Percentiles rank a stretch among this genome's conserved stretches.
Conservation (phyloP, 1,284 basidiomycete species). For the Cryptococcus amylolentus region DNA sequence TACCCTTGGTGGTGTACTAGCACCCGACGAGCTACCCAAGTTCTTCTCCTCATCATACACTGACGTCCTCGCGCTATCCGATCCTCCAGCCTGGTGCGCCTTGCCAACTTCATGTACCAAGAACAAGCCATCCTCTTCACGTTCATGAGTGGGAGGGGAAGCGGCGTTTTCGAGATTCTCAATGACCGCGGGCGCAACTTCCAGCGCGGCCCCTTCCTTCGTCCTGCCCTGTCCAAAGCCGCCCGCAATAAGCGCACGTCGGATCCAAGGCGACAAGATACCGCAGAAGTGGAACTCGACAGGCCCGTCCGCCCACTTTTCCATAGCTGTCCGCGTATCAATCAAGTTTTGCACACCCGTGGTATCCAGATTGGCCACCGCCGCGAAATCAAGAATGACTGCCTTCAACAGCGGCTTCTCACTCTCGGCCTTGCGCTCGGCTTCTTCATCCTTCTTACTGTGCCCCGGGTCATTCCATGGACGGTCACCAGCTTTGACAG, state of each 20-base stretch:
- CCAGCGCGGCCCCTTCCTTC: constrained; percentile 54
- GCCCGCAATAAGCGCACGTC: constrained; percentile 78
- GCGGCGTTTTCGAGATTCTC: constrained; percentile 53
- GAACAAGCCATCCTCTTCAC: not conserved
- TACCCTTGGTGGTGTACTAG: no score
- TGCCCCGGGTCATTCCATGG: constrained; percentile 95
- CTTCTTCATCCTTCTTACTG: constrained; percentile 53
- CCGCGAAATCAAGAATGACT: constrained; percentile 86
- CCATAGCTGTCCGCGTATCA: constrained; percentile 80
- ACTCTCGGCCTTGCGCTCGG: constrained; percentile 59
- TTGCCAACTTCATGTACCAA: not conserved
- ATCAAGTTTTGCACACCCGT: constrained; percentile 89
- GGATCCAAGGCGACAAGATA: constrained; percentile 90
- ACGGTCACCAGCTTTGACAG: constrained; percentile 65
- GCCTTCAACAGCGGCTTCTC: constrained; percentile 71
- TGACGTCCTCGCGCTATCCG: not conserved
- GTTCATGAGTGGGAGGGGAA: constrained; percentile 9
- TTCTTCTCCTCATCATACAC: constrained; percentile 11
- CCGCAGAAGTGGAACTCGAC: constrained; percentile 64
- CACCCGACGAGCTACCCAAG: no score
- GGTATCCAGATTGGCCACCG: constrained; percentile 60
- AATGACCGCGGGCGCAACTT: constrained; percentile 63
- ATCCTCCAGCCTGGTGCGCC: not conserved
- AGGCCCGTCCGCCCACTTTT: constrained; percentile 75
- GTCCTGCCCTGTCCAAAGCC: constrained; percentile 65